Conservation (phyloP, 2,329 filamentous ascomycete species). For the Berkeleyomyces basicola region DNA sequence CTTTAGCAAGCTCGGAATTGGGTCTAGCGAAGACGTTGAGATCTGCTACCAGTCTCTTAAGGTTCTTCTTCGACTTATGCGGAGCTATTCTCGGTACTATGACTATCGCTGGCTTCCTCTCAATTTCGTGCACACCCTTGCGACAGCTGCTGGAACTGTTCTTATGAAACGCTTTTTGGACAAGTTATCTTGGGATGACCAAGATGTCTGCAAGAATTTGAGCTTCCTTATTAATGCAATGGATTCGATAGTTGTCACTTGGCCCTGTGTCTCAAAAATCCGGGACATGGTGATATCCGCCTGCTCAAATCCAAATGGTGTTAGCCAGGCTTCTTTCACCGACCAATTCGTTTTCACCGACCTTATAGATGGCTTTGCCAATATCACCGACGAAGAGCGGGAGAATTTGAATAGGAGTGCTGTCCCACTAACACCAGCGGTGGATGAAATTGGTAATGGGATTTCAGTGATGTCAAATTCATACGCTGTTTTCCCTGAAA, state of each 20-base stretch:
- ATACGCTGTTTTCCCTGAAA: neutral
- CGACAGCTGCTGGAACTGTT: conserved; percentile 29
- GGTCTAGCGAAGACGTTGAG: conserved; percentile 29
- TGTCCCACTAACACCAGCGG: neutral
- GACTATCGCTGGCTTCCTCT: conserved; percentile 28
- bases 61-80: conserved; percentile 28
- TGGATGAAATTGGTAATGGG: neutral
- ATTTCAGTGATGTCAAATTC: neutral
- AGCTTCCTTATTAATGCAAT: conserved; percentile 33
- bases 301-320: conserved; percentile 4
- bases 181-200: conserved; percentile 24
- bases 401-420: neutral
- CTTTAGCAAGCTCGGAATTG: conserved; percentile 24
- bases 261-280: conserved; percentile 29
- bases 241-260: conserved; percentile 33
- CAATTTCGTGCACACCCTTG: conserved; percentile 33
- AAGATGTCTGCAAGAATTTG: conserved; percentile 32
- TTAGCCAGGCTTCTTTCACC: neutral
- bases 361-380: conserved; percentile 1
- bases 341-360: conserved; percentile 1
- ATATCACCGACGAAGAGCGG: neutral
- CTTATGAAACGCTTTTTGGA: conserved; percentile 31
- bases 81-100: conserved; percentile 28
- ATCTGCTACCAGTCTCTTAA: conserved; percentile 33
- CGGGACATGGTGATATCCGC: conserved; percentile 20